These are phyloP conservation scores for Aspergillus wentii DNA, from an alignment of 495 filamentous ascomycete genomes.

Conservation along the genomic window DNA sequence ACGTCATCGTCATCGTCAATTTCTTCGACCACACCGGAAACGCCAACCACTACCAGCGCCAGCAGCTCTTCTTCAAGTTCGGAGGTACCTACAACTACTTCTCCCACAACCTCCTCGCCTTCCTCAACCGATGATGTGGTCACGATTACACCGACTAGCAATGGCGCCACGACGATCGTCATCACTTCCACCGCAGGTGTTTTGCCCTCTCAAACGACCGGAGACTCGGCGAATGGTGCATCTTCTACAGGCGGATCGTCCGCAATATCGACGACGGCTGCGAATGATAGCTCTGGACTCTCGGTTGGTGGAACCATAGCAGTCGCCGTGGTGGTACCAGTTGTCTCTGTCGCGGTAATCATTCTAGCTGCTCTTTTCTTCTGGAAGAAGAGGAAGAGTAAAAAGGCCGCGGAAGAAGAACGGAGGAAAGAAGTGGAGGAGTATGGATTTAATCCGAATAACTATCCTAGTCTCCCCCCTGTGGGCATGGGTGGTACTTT, in stretches of 20 bases:
- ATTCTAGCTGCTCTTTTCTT: slow-evolving; percentile 72
- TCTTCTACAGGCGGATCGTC: slow-evolving; percentile 25
- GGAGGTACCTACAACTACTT: slow-evolving; percentile 16
- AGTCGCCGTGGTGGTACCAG: slow-evolving; percentile 89
- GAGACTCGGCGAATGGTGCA: slow-evolving; percentile 14
- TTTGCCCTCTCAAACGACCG: slow-evolving; percentile 9
- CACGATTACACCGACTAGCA: slow-evolving; percentile 11
- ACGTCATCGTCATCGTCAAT: slow-evolving; percentile 8
- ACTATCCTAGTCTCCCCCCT: slow-evolving; percentile 75
- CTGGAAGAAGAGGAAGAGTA: slow-evolving; percentile 81
- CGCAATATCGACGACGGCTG: slow-evolving; percentile 17
- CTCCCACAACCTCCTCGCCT: slow-evolving; percentile 1
- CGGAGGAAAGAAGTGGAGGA: slow-evolving; percentile 93
- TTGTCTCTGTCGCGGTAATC: slow-evolving; percentile 80
- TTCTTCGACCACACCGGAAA: slow-evolving; percentile 21
- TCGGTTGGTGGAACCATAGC: slow-evolving; percentile 68
- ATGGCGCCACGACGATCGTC: slow-evolving; percentile 15
- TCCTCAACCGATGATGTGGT: slow-evolving; percentile 9
- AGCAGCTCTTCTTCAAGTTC: neutral
- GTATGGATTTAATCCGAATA: slow-evolving; percentile 93
- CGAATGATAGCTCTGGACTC: slow-evolving; percentile 42
- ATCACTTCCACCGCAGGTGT: slow-evolving; percentile 27
- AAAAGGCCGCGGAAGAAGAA: slow-evolving; percentile 79
- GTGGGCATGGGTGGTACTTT: slow-evolving; percentile 49
- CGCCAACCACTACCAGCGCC: slow-evolving; percentile 13